A percentile compares a stretch with the other conserved stretches of the same genome.
Evolutionary conservation across 306 rosid species (phyloP).

Genomic region (Casuarina cunninghamiana): DNA sequence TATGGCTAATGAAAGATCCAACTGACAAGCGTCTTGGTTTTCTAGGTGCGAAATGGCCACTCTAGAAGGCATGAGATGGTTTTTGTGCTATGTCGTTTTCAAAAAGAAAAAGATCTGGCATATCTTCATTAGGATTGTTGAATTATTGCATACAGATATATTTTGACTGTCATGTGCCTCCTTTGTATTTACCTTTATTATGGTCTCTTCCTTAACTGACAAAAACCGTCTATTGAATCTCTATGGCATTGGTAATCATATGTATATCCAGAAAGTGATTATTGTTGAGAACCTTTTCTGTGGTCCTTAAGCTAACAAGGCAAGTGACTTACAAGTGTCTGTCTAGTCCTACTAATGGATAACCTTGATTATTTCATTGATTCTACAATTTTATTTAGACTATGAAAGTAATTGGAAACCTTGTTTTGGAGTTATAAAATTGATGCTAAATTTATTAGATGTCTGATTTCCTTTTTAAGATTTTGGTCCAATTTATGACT

Average conservation of each 20-base stretch:
- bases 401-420: too few relatives aligned
- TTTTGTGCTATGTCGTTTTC: neutral
- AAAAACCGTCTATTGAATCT: neutral
- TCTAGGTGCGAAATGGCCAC: too few relatives aligned
- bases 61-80: neutral
- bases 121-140: neutral
- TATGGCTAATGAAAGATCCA: too few relatives aligned
- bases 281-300: neutral
- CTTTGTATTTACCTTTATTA: neutral
- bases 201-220: neutral
- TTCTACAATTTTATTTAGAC: too few relatives aligned
- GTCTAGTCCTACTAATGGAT: too few relatives aligned
- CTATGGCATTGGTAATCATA: neutral
- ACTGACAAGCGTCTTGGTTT: too few relatives aligned
- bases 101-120: neutral
- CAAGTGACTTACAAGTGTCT: too few relatives aligned
- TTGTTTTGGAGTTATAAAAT: neutral
- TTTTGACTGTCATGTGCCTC: too few relatives aligned
- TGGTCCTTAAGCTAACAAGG: conserved; percentile 19
- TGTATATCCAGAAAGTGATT: neutral
- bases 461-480: neutral
- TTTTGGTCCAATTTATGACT: conserved; percentile 15
- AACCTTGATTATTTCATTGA: too few relatives aligned
- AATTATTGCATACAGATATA: too few relatives aligned
- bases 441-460: neutral